These are phyloP conservation scores for Capronia americana DNA, from an alignment of 2,329 filamentous ascomycete genomes.

Conservation along the genomic window DNA sequence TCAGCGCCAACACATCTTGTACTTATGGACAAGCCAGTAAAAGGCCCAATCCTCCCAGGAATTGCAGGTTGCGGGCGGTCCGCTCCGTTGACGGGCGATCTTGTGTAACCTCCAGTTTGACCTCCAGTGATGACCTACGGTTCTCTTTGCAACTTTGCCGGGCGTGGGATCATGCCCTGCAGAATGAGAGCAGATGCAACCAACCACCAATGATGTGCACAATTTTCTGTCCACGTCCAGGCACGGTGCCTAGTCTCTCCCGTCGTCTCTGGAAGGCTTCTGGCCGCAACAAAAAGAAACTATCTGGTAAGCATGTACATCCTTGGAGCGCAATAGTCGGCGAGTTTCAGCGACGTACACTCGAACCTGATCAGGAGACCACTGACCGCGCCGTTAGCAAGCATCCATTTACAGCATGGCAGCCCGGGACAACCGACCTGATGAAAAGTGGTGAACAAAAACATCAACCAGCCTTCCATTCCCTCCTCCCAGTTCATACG, in stretches of 20 bases:
- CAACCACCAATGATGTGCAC: too few relatives aligned
- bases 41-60: too few relatives aligned
- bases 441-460: constrained; percentile 1
- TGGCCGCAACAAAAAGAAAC: constrained; percentile 1
- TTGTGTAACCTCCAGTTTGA: too few relatives aligned
- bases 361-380: constrained; percentile 4
- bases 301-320: background rate
- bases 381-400: background rate
- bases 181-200: too few relatives aligned
- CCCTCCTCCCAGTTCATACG: background rate
- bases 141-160: too few relatives aligned
- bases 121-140: too few relatives aligned
- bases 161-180: too few relatives aligned
- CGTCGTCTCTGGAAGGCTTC: background rate
- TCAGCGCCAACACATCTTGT: too few relatives aligned
- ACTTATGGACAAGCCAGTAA: too few relatives aligned
- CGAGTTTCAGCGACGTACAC: background rate
- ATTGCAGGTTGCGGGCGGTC: too few relatives aligned
- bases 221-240: too few relatives aligned
- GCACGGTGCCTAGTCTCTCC: background rate
- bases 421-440: background rate
- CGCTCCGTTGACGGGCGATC: too few relatives aligned
- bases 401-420: background rate
- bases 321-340: background rate
- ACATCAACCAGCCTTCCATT: constrained; percentile 4